Base-by-base conservation (phyloP, 2,329 filamentous ascomycete species). In the Septoria petroselini region DNA sequence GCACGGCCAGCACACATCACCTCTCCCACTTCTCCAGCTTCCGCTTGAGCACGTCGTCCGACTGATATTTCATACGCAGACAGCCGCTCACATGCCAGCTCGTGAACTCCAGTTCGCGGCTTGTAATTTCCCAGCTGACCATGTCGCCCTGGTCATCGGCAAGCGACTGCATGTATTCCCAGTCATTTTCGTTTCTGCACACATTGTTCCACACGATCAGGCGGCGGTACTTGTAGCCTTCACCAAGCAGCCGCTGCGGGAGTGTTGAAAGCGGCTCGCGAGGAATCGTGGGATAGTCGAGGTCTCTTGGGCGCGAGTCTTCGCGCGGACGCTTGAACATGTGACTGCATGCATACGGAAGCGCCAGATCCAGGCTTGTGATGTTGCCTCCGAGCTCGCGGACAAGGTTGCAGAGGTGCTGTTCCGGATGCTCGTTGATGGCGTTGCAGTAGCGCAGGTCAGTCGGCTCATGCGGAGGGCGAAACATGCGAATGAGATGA, bases 371-470 rank as follows among this genome's bases (percentile, higher is more conserved):
- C 3, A 62, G 48, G n/a, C 37, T 41, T 27, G 34, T 55, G 21
- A 62, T 54, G 14, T 48, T 51, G 8, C 46, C 18, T 11, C 53
- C 54, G 8, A 54, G 17, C 12, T 49, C 40, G 18, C 56, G 56
- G 14, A 63, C 41, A 15, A 63, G 43, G 39, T 54, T 53, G 48
- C 60, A 63, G 30, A 57, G 41, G 30, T 61, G 59, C 14, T 51
- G 31, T 17, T 57, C 50, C 6, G 57, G 55, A 21, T 55, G 47
- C 14, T 57, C 48, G 11, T 52, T 39, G 17, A 58, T 53, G 14
- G 46, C 31, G 3, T 29, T 25, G 17, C 15, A 23, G 39, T 59
- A 41, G 11, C 27, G 15, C 23, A 7, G 31, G 21, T 46, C 19
- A n/a, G 9, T 21, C 12, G 19, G 14, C 15, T 39, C 43, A 18